phyloP scores from a whole-genome alignment of 2,329 filamentous ascomycete species.

The Colletotrichum tofieldiae region DNA sequence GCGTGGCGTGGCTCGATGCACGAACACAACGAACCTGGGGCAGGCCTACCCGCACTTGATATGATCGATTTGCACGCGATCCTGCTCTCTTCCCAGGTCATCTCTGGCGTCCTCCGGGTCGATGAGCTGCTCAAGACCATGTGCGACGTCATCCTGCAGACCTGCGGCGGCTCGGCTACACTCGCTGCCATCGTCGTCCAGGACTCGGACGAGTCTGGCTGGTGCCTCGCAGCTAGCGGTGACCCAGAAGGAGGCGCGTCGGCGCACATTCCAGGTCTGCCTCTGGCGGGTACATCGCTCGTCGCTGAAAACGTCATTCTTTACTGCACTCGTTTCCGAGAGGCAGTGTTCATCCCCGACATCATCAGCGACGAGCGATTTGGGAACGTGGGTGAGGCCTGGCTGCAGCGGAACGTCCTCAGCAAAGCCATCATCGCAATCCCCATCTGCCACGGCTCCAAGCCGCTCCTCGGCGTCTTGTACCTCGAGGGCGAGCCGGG shows the following conservation, averaged over 20 bases:
- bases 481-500: conserved; percentile 84
- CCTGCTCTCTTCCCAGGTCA: conserved; percentile 83
- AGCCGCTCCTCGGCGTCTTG: conserved; percentile 79
- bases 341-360: conserved; percentile 82
- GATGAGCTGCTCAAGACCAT: conserved; percentile 85
- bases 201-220: conserved; percentile 74
- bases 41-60: conserved; percentile 80
- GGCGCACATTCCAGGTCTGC: conserved; percentile 76
- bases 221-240: conserved; percentile 82
- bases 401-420: conserved; percentile 77
- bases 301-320: conserved; percentile 84
- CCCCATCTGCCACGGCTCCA: conserved; percentile 81
- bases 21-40: conserved; percentile 69
- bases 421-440: conserved; percentile 86
- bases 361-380: conserved; percentile 83
- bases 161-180: conserved; percentile 79
- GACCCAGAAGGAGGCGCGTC: conserved; percentile 79
- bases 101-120: conserved; percentile 83
- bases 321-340: conserved; percentile 83
- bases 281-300: conserved; percentile 75
- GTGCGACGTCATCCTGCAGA: conserved; percentile 85
- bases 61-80: conserved; percentile 88
- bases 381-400: conserved; percentile 79
- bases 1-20: conserved; percentile 76
- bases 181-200: conserved; percentile 82